phyloP scores from a whole-genome alignment of 495 filamentous ascomycete species.

The Amphirosellinia nigrospora region DNA sequence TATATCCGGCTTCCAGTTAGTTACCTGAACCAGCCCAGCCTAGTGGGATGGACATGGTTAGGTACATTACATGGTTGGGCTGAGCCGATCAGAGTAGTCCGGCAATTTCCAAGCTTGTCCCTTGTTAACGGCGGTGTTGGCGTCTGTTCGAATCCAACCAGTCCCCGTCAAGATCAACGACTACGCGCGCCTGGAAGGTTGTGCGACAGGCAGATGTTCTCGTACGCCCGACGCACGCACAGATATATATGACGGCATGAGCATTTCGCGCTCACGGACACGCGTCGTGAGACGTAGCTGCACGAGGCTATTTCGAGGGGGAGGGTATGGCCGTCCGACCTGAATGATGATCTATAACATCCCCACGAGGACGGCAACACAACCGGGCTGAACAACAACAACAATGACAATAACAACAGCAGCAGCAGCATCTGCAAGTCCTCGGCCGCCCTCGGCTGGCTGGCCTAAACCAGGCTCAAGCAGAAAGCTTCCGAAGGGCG shows the following conservation, averaged over 20 bases:
- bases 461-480: constrained; percentile 32
- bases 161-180: not conserved
- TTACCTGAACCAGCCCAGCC: constrained; percentile 6
- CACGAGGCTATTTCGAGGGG: constrained; percentile 11
- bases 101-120: not conserved
- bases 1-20: constrained; percentile 8
- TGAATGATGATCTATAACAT: constrained; percentile 1
- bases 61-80: constrained; percentile 27
- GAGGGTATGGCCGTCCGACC: constrained; percentile 11
- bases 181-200: not conserved
- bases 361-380: constrained; percentile 14
- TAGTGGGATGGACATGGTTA: constrained; percentile 14
- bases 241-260: constrained; percentile 15
- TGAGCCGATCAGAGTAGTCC: constrained; percentile 21
- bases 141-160: constrained; percentile 20
- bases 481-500: constrained; percentile 29
- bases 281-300: constrained; percentile 11
- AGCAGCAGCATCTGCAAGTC: no score
- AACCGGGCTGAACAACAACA: constrained; percentile 14
- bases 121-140: constrained; percentile 10
- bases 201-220: constrained; percentile 11
- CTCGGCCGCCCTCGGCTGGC: not conserved
- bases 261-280: constrained; percentile 15
- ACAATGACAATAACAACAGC: no score
- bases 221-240: constrained; percentile 19